A percentile compares a stretch with the other conserved stretches of the same genome.
phyloP scores from a whole-genome alignment of 176 grass and related monocot species.

The Ensete ventricosum region DNA sequence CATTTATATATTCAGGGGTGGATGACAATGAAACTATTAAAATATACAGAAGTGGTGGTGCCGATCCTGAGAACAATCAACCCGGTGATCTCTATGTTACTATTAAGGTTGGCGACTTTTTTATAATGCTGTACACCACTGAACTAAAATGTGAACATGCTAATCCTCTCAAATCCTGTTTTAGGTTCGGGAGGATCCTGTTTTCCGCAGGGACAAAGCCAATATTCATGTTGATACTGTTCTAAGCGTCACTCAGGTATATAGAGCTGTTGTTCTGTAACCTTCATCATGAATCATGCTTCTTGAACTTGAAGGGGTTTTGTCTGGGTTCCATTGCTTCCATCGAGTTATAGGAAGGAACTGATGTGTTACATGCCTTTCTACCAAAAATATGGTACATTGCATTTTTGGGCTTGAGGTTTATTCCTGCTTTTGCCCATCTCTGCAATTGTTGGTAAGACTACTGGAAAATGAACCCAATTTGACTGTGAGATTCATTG shows the following conservation, averaged over 20 bases:
- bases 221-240: slow-evolving; percentile 88
- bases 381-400: too few species aligned
- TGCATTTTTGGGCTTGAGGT: too few species aligned
- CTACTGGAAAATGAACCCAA: too few species aligned
- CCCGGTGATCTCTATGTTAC: slow-evolving; percentile 89
- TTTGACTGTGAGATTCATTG: too few species aligned
- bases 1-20: slow-evolving; percentile 36
- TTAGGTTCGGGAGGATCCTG: slow-evolving; percentile 79
- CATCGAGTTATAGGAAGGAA: too few species aligned
- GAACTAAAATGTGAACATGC: neutral
- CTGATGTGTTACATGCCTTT: too few species aligned
- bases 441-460: too few species aligned
- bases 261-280: slow-evolving; percentile 1
- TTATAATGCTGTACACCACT: neutral
- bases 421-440: too few species aligned
- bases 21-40: slow-evolving; percentile 71
- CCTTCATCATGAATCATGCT: too few species aligned
- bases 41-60: slow-evolving; percentile 66
- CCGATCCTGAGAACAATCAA: slow-evolving; percentile 64
- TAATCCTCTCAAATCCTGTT: slow-evolving; percentile 4
- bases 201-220: slow-evolving; percentile 82
- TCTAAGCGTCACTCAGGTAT: slow-evolving; percentile 89
- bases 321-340: too few species aligned
- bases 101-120: slow-evolving; percentile 41
- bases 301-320: too few species aligned